A percentile compares a stretch with the other conserved stretches of the same genome.
phyloP scores from a whole-genome alignment of 331 rosid species.

The Pyracantha coccinea region DNA sequence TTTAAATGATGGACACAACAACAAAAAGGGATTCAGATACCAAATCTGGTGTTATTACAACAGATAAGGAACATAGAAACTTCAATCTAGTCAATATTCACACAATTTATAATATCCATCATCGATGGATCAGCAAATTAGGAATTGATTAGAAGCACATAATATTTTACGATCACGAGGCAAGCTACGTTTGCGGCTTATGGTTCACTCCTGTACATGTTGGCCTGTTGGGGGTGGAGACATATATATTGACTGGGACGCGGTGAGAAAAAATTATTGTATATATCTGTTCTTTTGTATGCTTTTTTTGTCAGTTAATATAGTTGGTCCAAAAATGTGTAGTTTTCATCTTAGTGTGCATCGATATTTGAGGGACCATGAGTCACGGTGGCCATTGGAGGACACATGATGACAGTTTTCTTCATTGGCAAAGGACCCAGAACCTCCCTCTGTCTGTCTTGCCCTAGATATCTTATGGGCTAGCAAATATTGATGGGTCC shows the following conservation, averaged over 20 bases:
- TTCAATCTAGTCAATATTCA: neutral
- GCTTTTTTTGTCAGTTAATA: slow-evolving; percentile 21
- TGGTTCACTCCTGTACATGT: slow-evolving; percentile 42
- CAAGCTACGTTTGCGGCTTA: slow-evolving; percentile 45
- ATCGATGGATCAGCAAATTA: neutral
- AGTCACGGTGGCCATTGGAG: neutral
- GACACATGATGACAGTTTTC: neutral
- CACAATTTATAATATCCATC: too few species aligned
- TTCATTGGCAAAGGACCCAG: neutral
- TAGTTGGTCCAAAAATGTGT: slow-evolving; percentile 12
- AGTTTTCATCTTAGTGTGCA: slow-evolving; percentile 8
- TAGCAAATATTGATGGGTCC: neutral
- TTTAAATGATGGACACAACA: neutral
- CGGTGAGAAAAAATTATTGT: neutral
- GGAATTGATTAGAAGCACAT: neutral
- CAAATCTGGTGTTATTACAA: neutral
- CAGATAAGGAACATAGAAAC: neutral
- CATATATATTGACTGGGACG: neutral
- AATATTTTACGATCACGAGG: slow-evolving; percentile 35
- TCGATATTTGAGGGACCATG: slow-evolving; percentile 10
- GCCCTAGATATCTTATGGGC: neutral
- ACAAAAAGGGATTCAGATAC: neutral
- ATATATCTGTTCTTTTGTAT: neutral
- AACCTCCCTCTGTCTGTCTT: neutral
- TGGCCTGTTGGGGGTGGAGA: slow-evolving; percentile 6